Evolutionary conservation across 495 filamentous ascomycete genomes (phyloP).

Genomic region (Massariosphaeria phaeospora): DNA sequence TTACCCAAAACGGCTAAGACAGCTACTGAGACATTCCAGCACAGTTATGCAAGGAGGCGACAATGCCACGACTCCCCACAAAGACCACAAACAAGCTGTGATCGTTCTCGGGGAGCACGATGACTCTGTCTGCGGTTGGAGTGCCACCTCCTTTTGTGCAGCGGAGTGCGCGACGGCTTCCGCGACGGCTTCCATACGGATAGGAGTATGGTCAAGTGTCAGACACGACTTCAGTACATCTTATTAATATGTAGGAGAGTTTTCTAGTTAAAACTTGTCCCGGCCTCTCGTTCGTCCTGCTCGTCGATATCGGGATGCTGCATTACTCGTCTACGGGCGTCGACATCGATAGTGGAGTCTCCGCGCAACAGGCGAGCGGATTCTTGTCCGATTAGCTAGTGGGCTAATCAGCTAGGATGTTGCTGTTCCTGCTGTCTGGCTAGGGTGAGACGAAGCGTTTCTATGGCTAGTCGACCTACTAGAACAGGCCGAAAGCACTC

Average conservation of each 20-base stretch:
- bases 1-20: slow-evolving; percentile 26
- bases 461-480: slow-evolving; percentile 15
- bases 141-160: slow-evolving; percentile 12
- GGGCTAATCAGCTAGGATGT: slow-evolving; percentile 21
- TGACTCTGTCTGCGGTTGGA: neutral
- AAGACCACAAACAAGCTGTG: slow-evolving; percentile 11
- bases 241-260: slow-evolving; percentile 29
- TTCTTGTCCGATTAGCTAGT: slow-evolving; percentile 26
- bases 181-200: neutral
- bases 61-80: slow-evolving; percentile 14
- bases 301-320: neutral
- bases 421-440: slow-evolving; percentile 24
- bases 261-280: slow-evolving; percentile 16
- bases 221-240: neutral
- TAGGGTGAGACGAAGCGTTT: slow-evolving; percentile 28
- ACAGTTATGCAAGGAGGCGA: slow-evolving; percentile 30
- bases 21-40: slow-evolving; percentile 32
- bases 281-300: slow-evolving; percentile 1
- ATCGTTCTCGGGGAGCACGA: slow-evolving; percentile 9
- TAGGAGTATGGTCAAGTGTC: slow-evolving; percentile 16
- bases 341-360: slow-evolving; percentile 21
- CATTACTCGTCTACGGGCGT: slow-evolving; percentile 9
- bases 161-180: neutral
- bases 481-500: slow-evolving; percentile 29
- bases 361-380: slow-evolving; percentile 18